phyloP scores from a whole-genome alignment of 2,329 filamentous ascomycete species.

The Scleromitrula shiraiana region DNA sequence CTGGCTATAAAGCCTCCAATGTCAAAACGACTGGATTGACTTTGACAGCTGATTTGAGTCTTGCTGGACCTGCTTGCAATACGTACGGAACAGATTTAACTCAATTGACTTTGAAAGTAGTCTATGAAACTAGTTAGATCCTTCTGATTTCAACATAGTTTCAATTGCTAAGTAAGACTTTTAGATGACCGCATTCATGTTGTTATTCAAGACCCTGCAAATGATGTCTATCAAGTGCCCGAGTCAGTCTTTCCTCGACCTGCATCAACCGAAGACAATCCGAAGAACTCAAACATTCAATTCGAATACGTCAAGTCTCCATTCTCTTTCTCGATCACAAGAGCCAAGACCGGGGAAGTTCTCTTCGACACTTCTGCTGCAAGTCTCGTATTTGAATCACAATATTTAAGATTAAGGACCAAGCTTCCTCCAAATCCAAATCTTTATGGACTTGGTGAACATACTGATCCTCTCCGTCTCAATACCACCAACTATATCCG shows the following conservation, averaged over 20 bases:
- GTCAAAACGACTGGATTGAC: constrained; percentile 35
- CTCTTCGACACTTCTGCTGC: constrained; percentile 54
- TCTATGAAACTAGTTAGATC: constrained; percentile 52
- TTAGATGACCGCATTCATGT: constrained; percentile 54
- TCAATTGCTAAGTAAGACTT: constrained; percentile 13
- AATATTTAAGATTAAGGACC: constrained; percentile 56
- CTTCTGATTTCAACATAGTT: constrained; percentile 16
- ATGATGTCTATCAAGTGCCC: constrained; percentile 55
- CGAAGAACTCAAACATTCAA: constrained; percentile 35
- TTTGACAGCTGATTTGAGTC: constrained; percentile 48
- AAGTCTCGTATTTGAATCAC: constrained; percentile 52
- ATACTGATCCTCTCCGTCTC: constrained; percentile 50
- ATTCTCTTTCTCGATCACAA: constrained; percentile 52
- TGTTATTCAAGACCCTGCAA: constrained; percentile 51
- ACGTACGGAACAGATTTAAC: constrained; percentile 49
- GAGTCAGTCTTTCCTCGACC: constrained; percentile 49
- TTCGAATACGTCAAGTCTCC: constrained; percentile 47
- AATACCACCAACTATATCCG: constrained; percentile 53
- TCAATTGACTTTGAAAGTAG: constrained; percentile 48
- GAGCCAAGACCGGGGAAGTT: constrained; percentile 40
- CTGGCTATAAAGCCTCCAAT: constrained; percentile 46
- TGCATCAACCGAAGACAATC: constrained; percentile 25
- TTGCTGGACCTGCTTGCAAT: constrained; percentile 53
- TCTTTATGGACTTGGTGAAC: constrained; percentile 59
- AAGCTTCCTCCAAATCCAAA: constrained; percentile 49